Evolutionary conservation across 164 flowering plant genomes (phyloP), one percentile per base, ranked within the genome.

Genomic region (Berberis thunbergii): DNA sequence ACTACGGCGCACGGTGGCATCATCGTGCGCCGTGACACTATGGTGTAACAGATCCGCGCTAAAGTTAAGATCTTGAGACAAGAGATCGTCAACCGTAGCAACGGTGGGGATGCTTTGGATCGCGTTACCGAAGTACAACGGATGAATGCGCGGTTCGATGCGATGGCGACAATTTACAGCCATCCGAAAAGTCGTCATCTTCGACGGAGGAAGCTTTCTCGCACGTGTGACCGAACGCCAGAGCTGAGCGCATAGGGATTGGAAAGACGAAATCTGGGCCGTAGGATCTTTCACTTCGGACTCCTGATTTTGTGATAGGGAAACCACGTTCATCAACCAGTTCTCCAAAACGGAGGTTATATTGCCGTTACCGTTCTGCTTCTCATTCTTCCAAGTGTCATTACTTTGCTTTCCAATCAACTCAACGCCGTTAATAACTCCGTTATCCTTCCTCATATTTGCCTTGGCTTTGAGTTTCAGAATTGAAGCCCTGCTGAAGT

Each of bases 121-220:
- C 45, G 88, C 89, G 80, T 90, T 93, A 6, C 98, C 98, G 81
- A 89, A 91, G 67, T 91, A 91, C 73, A 77, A 74, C 42, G 82
- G 66, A 54, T 81, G 79, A 5, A 91, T 61, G 62, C 60, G 57
- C 7, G 96, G 98, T 65, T 80, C 86, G 1, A 91, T 63, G 62
- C 98, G 73, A 73, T 79, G 95, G 1, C 96, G 75, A 71, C 98
- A 91, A 72, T 91, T 91, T 49, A 89, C 91, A 0, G 98, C 98
- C 96, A 91, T 91, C 10, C 96, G 69, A 43, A 91, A 87, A 70
- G 97, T 91, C 48, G 95, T 84, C 55, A 67, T 55, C 49, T 81
- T 82, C 2, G 64, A 1, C 0, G 73, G 59, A 1, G 60, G 13
- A 6, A 91, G 69, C 7, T 77, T 73, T 59, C 98, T 68, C 12